phyloP scores from a whole-genome alignment of 345 rosid genomes.

The Fremontodendron californicum region DNA sequence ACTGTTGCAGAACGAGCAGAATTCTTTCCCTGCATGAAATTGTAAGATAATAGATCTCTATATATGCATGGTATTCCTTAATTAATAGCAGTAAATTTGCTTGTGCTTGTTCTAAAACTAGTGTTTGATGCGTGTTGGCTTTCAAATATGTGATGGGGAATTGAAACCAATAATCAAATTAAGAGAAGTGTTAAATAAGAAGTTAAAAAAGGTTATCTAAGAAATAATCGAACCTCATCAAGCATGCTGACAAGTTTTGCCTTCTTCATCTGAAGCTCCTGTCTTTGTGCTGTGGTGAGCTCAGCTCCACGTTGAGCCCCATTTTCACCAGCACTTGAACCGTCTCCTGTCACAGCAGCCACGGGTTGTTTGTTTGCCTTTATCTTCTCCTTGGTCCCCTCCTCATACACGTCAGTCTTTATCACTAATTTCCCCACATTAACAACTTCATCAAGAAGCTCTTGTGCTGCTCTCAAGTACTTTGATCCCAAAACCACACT shows the following conservation, averaged over 20 bases:
- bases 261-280: constrained; percentile 63
- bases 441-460: constrained; percentile 67
- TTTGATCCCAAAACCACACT: constrained; percentile 40
- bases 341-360: constrained; percentile 15
- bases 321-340: constrained; percentile 11
- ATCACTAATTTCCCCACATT: constrained; percentile 37
- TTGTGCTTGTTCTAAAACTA: background rate
- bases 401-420: constrained; percentile 19
- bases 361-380: constrained; percentile 20
- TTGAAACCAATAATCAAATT: background rate
- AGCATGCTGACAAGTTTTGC: constrained; percentile 62
- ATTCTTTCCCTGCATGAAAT: background rate
- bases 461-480: constrained; percentile 70
- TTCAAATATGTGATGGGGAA: background rate
- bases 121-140: background rate
- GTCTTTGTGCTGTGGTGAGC: constrained; percentile 44
- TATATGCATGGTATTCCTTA: background rate
- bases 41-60: background rate
- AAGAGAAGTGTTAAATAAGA: background rate
- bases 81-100: background rate
- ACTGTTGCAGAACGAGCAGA: background rate
- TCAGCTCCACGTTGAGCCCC: constrained; percentile 22
- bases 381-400: constrained; percentile 22
- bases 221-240: constrained; percentile 45
- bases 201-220: background rate